A percentile compares a stretch with the other conserved stretches of the same genome.
Conservation (phyloP, 202 grass and related monocot genomes). For the Schoenoplectus tabernaemontani region DNA sequence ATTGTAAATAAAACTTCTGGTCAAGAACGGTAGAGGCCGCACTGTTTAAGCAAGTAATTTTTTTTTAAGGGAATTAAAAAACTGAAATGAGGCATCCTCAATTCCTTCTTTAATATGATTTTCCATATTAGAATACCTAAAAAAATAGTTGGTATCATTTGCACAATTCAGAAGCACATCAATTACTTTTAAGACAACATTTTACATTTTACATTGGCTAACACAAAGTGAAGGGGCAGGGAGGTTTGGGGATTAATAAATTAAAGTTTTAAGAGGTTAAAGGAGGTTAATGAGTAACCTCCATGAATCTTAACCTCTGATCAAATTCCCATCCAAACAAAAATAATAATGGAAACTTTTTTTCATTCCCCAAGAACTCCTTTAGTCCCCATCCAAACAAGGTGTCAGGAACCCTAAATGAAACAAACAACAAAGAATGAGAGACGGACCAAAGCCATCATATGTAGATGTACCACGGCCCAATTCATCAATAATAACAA, state of each 20-base stretch:
- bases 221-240: no score
- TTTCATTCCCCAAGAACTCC: no score
- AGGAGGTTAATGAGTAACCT: no score
- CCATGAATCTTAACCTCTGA: no score
- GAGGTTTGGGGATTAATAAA: no score
- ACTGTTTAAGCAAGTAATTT: not conserved
- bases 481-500: slow-evolving; percentile 94
- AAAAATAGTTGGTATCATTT: not conserved
- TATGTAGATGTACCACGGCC: slow-evolving; percentile 97
- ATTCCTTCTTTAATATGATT: not conserved
- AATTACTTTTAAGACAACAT: no score
- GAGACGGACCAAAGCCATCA: slow-evolving; percentile 89
- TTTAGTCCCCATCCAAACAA: no score
- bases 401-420: not conserved
- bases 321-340: no score
- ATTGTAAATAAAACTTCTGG: not conserved
- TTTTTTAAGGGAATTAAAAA: not conserved
- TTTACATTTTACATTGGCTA: no score
- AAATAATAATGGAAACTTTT: no score
- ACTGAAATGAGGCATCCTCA: not conserved
- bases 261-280: no score
- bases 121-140: not conserved
- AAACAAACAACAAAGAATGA: slow-evolving; percentile 4
- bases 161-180: not conserved
- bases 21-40: not conserved